A percentile compares a stretch with the other conserved stretches of the same genome.
Evolutionary conservation across 345 rosid genomes (phyloP).

Genomic region (Anastatica hierochuntica): DNA sequence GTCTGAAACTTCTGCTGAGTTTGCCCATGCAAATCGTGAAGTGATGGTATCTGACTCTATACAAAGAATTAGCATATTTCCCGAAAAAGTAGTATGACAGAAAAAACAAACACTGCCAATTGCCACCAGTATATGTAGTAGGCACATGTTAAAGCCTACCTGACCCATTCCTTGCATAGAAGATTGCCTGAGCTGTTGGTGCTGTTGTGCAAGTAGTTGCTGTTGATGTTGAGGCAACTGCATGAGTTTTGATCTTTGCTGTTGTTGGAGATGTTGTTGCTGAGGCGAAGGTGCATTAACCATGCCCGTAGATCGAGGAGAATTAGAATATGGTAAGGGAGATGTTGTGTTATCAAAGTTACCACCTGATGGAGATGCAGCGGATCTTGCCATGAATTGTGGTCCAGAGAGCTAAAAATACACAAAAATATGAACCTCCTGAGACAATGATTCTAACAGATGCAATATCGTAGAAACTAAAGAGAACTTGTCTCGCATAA

Average conservation of each 20-base stretch:
- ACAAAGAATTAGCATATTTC: no score
- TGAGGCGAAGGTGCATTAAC: constrained; percentile 85
- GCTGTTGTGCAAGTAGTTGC: constrained; percentile 58
- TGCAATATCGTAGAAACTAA: neutral
- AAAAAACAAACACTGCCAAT: no score
- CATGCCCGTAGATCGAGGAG: constrained; percentile 80
- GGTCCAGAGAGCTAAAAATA: constrained; percentile 54
- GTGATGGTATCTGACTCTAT: constrained; percentile 50
- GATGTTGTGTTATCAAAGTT: constrained; percentile 71
- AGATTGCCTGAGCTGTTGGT: constrained; percentile 67
- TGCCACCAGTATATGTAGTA: neutral
- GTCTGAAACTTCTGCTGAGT: constrained; percentile 64
- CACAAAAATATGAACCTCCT: constrained; percentile 7
- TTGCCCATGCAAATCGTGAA: constrained; percentile 68
- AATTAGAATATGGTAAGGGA: constrained; percentile 79
- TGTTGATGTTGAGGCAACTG: constrained; percentile 72
- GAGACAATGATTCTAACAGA: neutral
- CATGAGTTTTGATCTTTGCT: constrained; percentile 68
- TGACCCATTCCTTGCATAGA: constrained; percentile 67
- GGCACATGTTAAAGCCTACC: constrained; percentile 26
- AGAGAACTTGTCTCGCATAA: neutral
- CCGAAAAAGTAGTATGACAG: no score
- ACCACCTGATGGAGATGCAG: constrained; percentile 74
- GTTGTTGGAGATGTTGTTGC: constrained; percentile 63
- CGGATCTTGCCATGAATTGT: constrained; percentile 67